Percentiles rank a stretch among this genome's conserved stretches.
Conservation (phyloP, 495 filamentous ascomycete genomes). For the Arthonia radiata region DNA sequence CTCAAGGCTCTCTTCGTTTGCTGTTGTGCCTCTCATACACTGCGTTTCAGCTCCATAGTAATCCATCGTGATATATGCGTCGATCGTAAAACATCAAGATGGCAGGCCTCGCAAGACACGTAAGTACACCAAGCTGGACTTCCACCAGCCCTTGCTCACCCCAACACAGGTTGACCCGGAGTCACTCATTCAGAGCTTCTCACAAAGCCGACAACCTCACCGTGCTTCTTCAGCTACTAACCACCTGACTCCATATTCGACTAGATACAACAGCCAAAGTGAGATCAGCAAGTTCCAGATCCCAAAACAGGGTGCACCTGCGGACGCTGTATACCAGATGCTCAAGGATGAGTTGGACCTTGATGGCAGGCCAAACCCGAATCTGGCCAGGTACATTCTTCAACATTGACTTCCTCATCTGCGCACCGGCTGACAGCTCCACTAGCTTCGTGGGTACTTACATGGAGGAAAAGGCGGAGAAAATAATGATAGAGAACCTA, state of each 20-base stretch:
- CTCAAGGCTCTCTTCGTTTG: too few species aligned
- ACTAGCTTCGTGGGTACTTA: slow-evolving; percentile 44
- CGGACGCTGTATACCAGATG: slow-evolving; percentile 40
- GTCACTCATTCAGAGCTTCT: slow-evolving; percentile 27
- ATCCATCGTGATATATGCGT: too few species aligned
- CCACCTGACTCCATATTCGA: slow-evolving; percentile 37
- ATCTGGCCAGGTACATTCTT: slow-evolving; percentile 28
- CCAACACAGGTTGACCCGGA: slow-evolving; percentile 35
- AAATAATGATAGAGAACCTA: slow-evolving; percentile 42
- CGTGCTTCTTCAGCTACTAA: slow-evolving; percentile 18
- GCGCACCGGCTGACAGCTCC: neutral
- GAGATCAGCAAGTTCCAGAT: slow-evolving; percentile 47
- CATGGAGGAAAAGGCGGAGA: slow-evolving; percentile 39
- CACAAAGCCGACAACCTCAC: slow-evolving; percentile 15
- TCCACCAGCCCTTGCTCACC: neutral
- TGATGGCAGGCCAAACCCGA: slow-evolving; percentile 47
- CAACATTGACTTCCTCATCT: neutral
- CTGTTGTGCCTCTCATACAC: too few species aligned
- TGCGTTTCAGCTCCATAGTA: too few species aligned
- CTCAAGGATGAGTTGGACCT: slow-evolving; percentile 52
- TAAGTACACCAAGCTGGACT: neutral
- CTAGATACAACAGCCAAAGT: slow-evolving; percentile 30
- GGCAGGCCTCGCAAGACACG: slow-evolving; percentile 4
- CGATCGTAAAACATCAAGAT: too few species aligned
- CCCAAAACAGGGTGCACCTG: slow-evolving; percentile 32